Base-by-base conservation (phyloP, 202 grass and related monocot species). In the Digitaria exilis region DNA sequence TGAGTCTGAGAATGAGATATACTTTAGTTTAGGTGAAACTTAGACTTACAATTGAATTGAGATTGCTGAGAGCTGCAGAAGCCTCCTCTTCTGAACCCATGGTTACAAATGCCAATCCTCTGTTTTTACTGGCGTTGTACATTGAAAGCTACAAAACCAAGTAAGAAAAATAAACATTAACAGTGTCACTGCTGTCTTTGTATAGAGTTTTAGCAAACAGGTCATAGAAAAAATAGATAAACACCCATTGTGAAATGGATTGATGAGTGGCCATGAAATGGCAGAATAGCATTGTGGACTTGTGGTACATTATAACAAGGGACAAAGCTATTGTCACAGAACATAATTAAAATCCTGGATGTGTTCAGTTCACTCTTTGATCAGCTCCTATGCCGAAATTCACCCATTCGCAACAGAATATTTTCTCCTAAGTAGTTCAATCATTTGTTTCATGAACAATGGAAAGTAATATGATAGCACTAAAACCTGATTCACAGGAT, bases 81-180 rank as follows among this genome's bases (percentile, higher is more conserved):
- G 96, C 93, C 43, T 94, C 93, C 46, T 96, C 87, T 87, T 98
- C 93, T 29, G 93, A 92, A 43, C 78, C 87, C 96, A 98, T 98
- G 71, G 85, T 90, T 46, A 98, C 69, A 89, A 98, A 98, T 79
- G 85, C 96, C 84, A 96, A 86, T 73, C 96, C 96, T 90, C 96
- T 88, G 75, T 98, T 98, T 92, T 82, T 95, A 45, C 32, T 88
- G 26, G 90, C 75, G 44, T 78, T 94, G 84, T 98, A 78, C 96
- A 96, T 98, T 56, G 89, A 92, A 81, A 95, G 80, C 96, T 98
- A 86, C 80, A 19, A 75, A 57, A 90, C 70, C 62, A 91, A 83
- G 8, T 29, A 90, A 66, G 8, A 79, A 87, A 77, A 63, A 52
- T 58, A 67, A 71, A 80, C 56, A 85, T 11, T 79, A 37, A 71